phyloP scores from a whole-genome alignment of 768 basidiomycete genomes.

The Chalciporus sphaerocephalus region DNA sequence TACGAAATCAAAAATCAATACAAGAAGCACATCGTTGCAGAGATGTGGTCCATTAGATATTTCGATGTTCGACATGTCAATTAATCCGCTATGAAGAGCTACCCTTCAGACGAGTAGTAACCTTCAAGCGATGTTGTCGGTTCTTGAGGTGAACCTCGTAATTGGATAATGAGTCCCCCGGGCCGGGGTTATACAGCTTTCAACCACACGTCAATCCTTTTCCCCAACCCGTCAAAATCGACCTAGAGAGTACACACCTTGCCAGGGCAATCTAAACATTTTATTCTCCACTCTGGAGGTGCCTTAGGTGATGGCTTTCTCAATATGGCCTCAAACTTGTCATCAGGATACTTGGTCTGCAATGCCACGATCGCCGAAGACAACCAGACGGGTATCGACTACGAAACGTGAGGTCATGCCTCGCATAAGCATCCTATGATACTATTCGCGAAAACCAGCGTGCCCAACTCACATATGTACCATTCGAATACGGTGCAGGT shows the following conservation, averaged over 20 bases:
- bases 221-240: neutral
- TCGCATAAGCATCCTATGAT: slow-evolving; percentile 32
- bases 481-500: slow-evolving; percentile 8
- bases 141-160: slow-evolving; percentile 93
- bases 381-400: slow-evolving; percentile 65
- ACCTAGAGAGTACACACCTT: slow-evolving; percentile 52
- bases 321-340: slow-evolving; percentile 75
- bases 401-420: slow-evolving; percentile 22
- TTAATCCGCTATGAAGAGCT: slow-evolving; percentile 23
- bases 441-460: slow-evolving; percentile 21
- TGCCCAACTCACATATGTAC: slow-evolving; percentile 26
- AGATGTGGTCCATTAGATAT: neutral
- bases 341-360: slow-evolving; percentile 71
- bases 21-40: neutral
- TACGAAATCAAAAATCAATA: neutral
- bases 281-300: slow-evolving; percentile 84
- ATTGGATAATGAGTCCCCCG: slow-evolving; percentile 79
- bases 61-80: too few relatives aligned
- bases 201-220: neutral
- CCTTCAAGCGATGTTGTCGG: slow-evolving; percentile 70
- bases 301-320: slow-evolving; percentile 52
- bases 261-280: slow-evolving; percentile 89
- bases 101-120: slow-evolving; percentile 48
- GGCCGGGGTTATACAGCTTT: slow-evolving; percentile 88
- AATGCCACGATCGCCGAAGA: slow-evolving; percentile 60